Percentiles rank a stretch among this genome's conserved stretches.
phyloP scores from a whole-genome alignment of 2,329 filamentous ascomycete genomes.

The Fusarium neocosmosporiellum region DNA sequence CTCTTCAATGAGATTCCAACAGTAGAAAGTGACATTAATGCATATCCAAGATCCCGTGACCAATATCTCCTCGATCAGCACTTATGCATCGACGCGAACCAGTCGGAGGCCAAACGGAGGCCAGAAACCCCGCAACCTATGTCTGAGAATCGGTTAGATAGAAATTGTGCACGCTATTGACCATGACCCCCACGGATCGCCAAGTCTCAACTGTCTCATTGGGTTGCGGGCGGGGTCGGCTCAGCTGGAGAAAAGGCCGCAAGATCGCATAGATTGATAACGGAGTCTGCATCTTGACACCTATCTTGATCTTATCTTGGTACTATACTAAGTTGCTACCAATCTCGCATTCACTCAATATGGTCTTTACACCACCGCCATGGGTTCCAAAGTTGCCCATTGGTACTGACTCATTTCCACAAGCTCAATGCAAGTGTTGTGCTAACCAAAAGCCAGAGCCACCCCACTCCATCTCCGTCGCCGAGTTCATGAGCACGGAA shows the following conservation, averaged over 20 bases:
- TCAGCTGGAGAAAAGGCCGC: neutral
- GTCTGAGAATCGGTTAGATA: neutral
- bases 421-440: neutral
- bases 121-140: neutral
- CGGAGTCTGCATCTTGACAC: neutral
- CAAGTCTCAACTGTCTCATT: neutral
- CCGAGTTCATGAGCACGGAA: constrained; percentile 78
- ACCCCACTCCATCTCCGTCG: constrained; percentile 60
- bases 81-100: neutral
- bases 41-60: neutral
- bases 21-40: neutral
- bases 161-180: neutral
- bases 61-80: neutral
- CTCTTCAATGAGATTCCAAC: neutral
- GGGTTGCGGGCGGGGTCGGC: neutral
- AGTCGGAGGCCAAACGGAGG: neutral
- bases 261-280: neutral
- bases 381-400: constrained; percentile 17
- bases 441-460: constrained; percentile 9
- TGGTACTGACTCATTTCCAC: accelerated
- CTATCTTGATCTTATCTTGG: neutral
- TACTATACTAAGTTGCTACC: accelerated
- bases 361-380: constrained; percentile 16
- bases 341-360: no score
- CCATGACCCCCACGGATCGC: neutral